A percentile compares a stretch with the other conserved stretches of the same genome.
phyloP scores from a whole-genome alignment of 192 early-diverging fungal species.

The Lobosporangium transversale region DNA sequence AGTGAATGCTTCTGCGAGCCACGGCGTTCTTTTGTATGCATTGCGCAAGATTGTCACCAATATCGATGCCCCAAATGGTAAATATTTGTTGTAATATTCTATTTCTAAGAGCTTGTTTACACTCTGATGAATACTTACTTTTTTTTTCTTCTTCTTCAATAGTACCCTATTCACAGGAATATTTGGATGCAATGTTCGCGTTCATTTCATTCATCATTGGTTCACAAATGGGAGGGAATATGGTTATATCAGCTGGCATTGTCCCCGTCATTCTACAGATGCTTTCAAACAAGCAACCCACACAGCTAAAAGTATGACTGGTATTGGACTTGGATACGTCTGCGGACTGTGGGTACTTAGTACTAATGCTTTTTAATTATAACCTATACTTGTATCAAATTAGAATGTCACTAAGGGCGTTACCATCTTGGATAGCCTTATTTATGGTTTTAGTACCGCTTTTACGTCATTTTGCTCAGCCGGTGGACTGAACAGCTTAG shows the following conservation, averaged over 20 bases:
- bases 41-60: conserved; percentile 76
- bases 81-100: not conserved
- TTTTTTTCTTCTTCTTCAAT: not conserved
- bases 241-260: conserved; percentile 92
- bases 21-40: conserved; percentile 88
- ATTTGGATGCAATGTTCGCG: conserved; percentile 83
- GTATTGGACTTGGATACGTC: too few relatives aligned
- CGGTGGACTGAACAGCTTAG: conserved; percentile 81
- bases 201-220: conserved; percentile 82
- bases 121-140: too few relatives aligned
- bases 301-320: conserved; percentile 73
- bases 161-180: conserved; percentile 70
- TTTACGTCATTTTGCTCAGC: conserved; percentile 85
- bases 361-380: not conserved
- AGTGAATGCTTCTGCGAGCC: conserved; percentile 91
- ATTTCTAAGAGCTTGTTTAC: too few relatives aligned
- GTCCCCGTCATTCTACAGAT: conserved; percentile 80
- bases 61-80: conserved; percentile 55
- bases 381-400: too few relatives aligned
- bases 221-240: conserved; percentile 85
- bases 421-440: conserved; percentile 82
- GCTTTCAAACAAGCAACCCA: conserved; percentile 68
- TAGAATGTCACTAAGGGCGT: conserved; percentile 77
- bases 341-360: too few relatives aligned
- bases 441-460: conserved; percentile 79